Evolutionary conservation across 768 basidiomycete genomes (phyloP).

Genomic region (Pholiota molesta): DNA sequence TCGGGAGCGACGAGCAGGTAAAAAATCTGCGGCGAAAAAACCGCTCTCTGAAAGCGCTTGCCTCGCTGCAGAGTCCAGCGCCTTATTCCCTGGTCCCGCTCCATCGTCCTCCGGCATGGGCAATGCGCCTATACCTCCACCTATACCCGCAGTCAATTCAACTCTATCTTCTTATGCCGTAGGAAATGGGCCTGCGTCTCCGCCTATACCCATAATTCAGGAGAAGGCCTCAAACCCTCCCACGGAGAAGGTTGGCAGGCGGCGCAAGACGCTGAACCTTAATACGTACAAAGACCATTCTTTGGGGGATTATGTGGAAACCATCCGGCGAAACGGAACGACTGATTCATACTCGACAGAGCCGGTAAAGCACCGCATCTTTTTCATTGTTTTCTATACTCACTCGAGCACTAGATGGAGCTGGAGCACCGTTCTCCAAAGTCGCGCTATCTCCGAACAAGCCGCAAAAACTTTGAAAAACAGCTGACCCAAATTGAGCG

Average conservation of each 20-base stretch:
- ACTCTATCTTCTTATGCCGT: too few species aligned
- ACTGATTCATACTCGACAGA: background rate
- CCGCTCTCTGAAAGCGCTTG: background rate
- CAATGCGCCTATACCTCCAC: too few species aligned
- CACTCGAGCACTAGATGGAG: background rate
- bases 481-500: background rate
- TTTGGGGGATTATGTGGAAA: background rate
- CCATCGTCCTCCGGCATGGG: too few species aligned
- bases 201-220: too few species aligned
- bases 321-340: background rate
- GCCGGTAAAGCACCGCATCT: background rate
- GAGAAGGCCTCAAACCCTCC: background rate
- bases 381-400: background rate
- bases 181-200: too few species aligned
- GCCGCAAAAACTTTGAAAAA: background rate
- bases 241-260: background rate
- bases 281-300: conserved; percentile 2
- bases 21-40: background rate
- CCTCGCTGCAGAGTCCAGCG: background rate
- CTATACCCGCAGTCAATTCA: too few species aligned
- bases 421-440: background rate
- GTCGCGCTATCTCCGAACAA: background rate
- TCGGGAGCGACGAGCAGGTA: background rate
- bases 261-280: background rate
- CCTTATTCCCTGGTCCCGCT: too few species aligned